Conservation (phyloP, 495 filamentous ascomycete genomes). For the Neurospora africana region DNA sequence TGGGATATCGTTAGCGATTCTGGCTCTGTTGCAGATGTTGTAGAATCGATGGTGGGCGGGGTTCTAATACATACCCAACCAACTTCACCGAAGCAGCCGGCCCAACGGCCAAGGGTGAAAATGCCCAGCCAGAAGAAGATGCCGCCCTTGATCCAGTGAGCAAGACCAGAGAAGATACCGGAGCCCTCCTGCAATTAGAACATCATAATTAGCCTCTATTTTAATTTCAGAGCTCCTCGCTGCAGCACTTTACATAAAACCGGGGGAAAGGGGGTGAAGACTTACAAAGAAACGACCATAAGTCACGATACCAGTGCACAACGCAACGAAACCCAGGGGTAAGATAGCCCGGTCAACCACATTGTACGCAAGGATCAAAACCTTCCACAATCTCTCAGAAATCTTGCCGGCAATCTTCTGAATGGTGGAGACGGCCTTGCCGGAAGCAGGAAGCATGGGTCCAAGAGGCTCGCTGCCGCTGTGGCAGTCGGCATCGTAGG, state of each 20-base stretch:
- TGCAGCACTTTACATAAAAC: constrained; percentile 7
- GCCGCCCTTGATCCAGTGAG: constrained; percentile 94
- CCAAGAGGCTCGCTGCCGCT: constrained; percentile 11
- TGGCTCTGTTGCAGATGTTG: background rate
- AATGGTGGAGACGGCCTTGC: constrained; percentile 15
- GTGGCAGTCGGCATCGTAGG: constrained; percentile 20
- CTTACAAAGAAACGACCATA: constrained; percentile 49
- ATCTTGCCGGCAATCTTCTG: constrained; percentile 25
- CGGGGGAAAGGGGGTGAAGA: constrained; percentile 1
- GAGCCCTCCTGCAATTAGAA: constrained; percentile 12
- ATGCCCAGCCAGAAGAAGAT: constrained; percentile 95
- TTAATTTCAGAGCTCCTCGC: constrained; percentile 37
- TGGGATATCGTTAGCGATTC: constrained; percentile 8
- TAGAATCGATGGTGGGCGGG: background rate
- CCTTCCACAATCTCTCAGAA: constrained; percentile 32
- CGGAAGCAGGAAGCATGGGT: constrained; percentile 8
- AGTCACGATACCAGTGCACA: constrained; percentile 51
- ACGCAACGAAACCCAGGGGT: constrained; percentile 44
- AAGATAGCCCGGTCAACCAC: constrained; percentile 37
- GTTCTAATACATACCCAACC: constrained; percentile 55
- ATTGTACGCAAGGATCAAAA: constrained; percentile 31
- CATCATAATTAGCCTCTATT: background rate
- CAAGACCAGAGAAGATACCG: constrained; percentile 59
- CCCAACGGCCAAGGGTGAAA: constrained; percentile 78
- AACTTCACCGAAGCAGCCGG: constrained; percentile 80